These are phyloP conservation scores for Amanita pseudoporphyria DNA, from an alignment of 768 basidiomycete species.

Conservation along the genomic window DNA sequence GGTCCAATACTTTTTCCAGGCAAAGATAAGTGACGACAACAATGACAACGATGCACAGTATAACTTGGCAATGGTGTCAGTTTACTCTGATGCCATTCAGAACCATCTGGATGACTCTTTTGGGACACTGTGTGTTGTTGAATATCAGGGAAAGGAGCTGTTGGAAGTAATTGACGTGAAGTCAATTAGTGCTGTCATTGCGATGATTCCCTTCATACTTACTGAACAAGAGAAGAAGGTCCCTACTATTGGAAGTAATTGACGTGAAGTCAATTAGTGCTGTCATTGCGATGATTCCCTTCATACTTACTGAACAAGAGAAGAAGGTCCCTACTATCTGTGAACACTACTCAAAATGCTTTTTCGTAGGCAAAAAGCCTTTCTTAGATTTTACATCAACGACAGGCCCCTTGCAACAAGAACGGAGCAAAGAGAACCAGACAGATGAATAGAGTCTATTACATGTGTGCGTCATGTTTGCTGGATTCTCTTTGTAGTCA, in stretches of 20 bases:
- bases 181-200: too few species aligned
- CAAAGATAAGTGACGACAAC: not conserved
- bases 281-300: not conserved
- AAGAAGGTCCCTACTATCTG: not conserved
- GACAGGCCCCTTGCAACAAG: too few species aligned
- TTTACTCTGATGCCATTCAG: not conserved
- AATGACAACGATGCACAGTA: not conserved
- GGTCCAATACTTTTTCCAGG: not conserved
- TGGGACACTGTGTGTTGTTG: not conserved
- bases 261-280: not conserved
- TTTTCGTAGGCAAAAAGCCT: slow-evolving; percentile 10
- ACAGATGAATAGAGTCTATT: too few species aligned
- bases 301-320: not conserved
- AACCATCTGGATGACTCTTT: not conserved
- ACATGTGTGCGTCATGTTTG: not conserved
- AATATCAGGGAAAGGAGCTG: not conserved
- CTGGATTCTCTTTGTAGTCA: too few species aligned
- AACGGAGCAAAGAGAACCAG: too few species aligned
- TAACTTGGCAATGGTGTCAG: not conserved
- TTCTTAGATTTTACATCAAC: slow-evolving; percentile 6
- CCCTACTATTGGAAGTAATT: too few species aligned
- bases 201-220: not conserved
- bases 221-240: too few species aligned
- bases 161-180: too few species aligned
- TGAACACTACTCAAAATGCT: slow-evolving; percentile 22